Evolutionary conservation across 2,329 filamentous ascomycete genomes (phyloP).

Genomic region (Xylaria sp.): DNA sequence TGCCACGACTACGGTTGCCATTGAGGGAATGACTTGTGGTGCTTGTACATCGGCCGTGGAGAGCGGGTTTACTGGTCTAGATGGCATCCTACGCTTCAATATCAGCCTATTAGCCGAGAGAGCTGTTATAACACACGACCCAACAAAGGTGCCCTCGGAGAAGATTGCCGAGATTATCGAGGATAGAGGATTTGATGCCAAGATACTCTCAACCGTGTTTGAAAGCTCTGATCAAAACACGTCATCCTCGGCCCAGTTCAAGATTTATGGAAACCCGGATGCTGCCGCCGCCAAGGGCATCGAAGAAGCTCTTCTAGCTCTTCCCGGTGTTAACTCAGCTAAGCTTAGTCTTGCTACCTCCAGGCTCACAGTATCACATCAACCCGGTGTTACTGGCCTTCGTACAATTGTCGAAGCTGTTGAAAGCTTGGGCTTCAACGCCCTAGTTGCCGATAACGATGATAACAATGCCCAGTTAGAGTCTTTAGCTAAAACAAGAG

Average conservation of each 20-base stretch:
- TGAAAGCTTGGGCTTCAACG: slow-evolving; percentile 87
- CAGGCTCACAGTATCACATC: slow-evolving; percentile 78
- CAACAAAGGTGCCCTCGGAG: slow-evolving; percentile 74
- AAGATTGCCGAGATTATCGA: slow-evolving; percentile 87
- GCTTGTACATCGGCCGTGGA: slow-evolving; percentile 95
- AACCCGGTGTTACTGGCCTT: slow-evolving; percentile 78
- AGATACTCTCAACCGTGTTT: slow-evolving; percentile 79
- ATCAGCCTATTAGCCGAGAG: slow-evolving; percentile 94
- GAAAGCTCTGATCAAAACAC: slow-evolving; percentile 66
- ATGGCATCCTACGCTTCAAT: slow-evolving; percentile 88
- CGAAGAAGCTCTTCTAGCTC: slow-evolving; percentile 72
- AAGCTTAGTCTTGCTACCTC: slow-evolving; percentile 79
- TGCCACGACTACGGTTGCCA: slow-evolving; percentile 83
- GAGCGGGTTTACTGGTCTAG: slow-evolving; percentile 78
- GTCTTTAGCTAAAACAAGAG: slow-evolving; percentile 93
- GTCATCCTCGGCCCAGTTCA: slow-evolving; percentile 77
- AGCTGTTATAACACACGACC: slow-evolving; percentile 87
- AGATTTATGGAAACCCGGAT: slow-evolving; percentile 82
- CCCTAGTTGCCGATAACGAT: slow-evolving; percentile 87
- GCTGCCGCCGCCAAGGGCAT: slow-evolving; percentile 77
- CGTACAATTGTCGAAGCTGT: slow-evolving; percentile 84
- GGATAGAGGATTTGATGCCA: slow-evolving; percentile 88
- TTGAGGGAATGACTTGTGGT: slow-evolving; percentile 98
- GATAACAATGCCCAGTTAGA: slow-evolving; percentile 98
- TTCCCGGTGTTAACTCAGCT: slow-evolving; percentile 79